Conservation (phyloP, 306 rosid genomes). For the Neltuma alba region DNA sequence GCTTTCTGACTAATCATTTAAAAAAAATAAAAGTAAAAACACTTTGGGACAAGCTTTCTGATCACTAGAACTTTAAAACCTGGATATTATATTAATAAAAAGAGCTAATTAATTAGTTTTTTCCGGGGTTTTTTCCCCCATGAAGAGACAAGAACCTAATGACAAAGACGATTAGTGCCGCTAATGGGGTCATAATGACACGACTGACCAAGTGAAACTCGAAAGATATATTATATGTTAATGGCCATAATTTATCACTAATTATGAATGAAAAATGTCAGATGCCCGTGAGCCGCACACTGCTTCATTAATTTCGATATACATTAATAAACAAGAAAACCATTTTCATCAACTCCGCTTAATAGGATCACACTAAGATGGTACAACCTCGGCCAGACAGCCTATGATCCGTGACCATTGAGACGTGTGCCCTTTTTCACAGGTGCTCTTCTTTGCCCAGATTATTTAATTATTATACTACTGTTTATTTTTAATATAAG, state of each 20-base stretch:
- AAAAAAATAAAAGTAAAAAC: too few relatives aligned
- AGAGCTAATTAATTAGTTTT: background rate
- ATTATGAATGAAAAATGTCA: background rate
- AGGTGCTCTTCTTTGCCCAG: too few relatives aligned
- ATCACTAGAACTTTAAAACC: background rate
- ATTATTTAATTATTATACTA: too few relatives aligned
- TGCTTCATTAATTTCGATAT: background rate
- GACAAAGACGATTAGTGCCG: background rate
- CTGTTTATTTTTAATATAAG: too few relatives aligned
- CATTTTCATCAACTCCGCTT: background rate
- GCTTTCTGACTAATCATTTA: too few relatives aligned
- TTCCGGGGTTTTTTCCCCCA: background rate
- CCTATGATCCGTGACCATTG: background rate
- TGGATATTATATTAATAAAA: background rate
- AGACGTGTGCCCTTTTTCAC: background rate
- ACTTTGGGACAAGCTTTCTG: too few relatives aligned
- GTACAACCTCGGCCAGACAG: background rate
- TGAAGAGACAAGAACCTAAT: background rate
- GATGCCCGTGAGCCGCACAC: background rate
- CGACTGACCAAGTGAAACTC: background rate
- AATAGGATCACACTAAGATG: background rate
- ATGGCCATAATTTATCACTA: background rate
- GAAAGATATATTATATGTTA: background rate
- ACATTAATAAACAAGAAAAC: background rate
- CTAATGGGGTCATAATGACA: background rate